Base-by-base conservation (phyloP, 2,329 filamentous ascomycete genomes). In the Pseudocercospora eumusae region DNA sequence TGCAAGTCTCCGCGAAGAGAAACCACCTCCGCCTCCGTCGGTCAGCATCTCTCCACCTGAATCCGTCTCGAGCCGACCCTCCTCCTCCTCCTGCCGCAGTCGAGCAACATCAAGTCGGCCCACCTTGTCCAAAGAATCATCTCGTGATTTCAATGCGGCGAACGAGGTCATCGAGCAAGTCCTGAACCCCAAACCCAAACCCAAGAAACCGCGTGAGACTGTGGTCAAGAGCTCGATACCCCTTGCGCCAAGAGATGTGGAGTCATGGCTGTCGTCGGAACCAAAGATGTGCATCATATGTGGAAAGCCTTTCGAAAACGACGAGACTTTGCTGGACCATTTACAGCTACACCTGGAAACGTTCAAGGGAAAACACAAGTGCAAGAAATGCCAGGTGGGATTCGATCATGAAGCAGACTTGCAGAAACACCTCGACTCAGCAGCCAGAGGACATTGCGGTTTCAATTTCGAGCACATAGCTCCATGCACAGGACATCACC, bases 401-500 rank as follows among this genome's bases (percentile, higher is more conserved):
- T 72, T 72, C 28, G 67, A 65, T 10, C 68, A 72, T 59, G 62
- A 68, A 42, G 65, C 60, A 25, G 70, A 72, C 44, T 53, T 71
- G n/a, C 57, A 65, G 23, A 59, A 53, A 36, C 70, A 72, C 44
- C 33, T 63, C 25, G 57, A 62, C 11, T 62, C 63, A 33, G 69
- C 66, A 36, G 57, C 59, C 3, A 60, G 57, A 23, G 66, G 68
- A 5, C 66, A 71, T 50, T 72, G 70, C 63, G 70, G 70, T 27
- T 69, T 70, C 62, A 65, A 64, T 11, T 72, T 72, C 53, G 57
- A 62, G 8, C 69, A 71, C 55, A 50, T 31, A 10, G 21, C 56
- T 10, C 60, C 58, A 8, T 72, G 69, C 52, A 70, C 66, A 18
- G 70, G 69, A 3, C 70, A 72, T 49, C 70, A 72, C 53, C 68